Base-by-base conservation (phyloP, 2,329 filamentous ascomycete genomes). In the Zalaria sp. region DNA sequence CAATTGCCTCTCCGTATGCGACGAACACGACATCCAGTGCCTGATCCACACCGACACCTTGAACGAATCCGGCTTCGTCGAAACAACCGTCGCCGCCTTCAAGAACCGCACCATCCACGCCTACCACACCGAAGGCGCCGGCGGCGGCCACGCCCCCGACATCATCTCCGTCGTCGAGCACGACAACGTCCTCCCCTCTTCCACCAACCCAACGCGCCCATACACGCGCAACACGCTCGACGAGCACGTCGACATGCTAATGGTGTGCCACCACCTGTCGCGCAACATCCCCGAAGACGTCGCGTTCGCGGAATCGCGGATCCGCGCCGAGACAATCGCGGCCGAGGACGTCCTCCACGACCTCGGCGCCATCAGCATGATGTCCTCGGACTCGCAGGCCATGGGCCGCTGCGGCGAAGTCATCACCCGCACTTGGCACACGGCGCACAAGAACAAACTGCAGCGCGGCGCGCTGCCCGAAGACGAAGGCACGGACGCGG, bases 401-500 rank as follows among this genome's bases (percentile, higher is more conserved):
- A 96, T 96, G 89, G 89, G 89, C 43, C 82, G 89, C 39, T 93
- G 86, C 57, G 89, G 89, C 49, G 89, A 96, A 66, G 89, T 96
- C 41, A 77, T 96, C 46, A 69, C 93, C 25, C 77, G 89, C 8
- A 95, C 89, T 0, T 96, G 89, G 89, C 88, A 95, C 63, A 96
- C 89, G 2, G 89, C 89, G 0, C 86, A 95, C 65, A 95, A 95
- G 74, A 96, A 96, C 60, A 94, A 93, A 63, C 58, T 79, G 11
- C 87, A 95, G 64, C 75, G 88, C 5, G 89, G 89, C 0, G 56
- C 62, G 1, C 64, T 96, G 27, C 67, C 74, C 5, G 83, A 93
- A 65, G 89, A 96, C 53, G 71, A 81, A 48, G 84, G 74, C 25
- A 81, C 83, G 0, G 81, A 70, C 7, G 85, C 83, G 0, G 89